Evolutionary conservation across 345 rosid genomes (phyloP).

Genomic region (Lenwebbia sp.): DNA sequence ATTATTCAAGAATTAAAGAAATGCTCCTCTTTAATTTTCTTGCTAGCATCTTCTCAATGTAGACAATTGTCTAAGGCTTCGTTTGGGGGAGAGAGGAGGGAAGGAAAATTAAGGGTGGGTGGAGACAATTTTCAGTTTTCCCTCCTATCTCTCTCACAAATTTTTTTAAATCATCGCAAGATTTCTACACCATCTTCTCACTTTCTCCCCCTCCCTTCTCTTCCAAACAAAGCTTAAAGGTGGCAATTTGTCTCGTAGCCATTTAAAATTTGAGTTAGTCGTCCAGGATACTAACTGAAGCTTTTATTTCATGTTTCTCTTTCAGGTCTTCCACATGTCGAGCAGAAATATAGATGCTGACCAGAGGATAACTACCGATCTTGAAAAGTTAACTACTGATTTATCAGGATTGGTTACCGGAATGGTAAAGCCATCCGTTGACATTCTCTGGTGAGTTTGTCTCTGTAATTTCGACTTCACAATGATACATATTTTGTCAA

Average conservation of each 20-base stretch:
- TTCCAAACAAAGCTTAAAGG: background rate
- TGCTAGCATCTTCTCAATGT: background rate
- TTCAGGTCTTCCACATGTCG: slow-evolving; percentile 84
- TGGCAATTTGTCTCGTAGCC: background rate
- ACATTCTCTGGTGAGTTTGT: slow-evolving; percentile 77
- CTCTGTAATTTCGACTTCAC: background rate
- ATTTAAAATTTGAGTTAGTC: background rate
- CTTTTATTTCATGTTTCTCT: background rate
- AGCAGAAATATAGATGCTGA: slow-evolving; percentile 87
- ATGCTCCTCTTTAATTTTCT: background rate
- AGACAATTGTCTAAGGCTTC: background rate
- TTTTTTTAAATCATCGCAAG: background rate
- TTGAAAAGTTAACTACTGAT: slow-evolving; percentile 76
- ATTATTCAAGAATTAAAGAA: background rate
- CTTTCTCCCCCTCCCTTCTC: background rate
- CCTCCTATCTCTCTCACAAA: background rate
- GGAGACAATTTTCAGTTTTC: background rate
- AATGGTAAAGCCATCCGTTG: slow-evolving; percentile 97
- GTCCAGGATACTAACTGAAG: background rate
- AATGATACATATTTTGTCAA: background rate
- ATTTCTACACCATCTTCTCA: background rate
- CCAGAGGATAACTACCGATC: slow-evolving; percentile 92
- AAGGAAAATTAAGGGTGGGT: background rate
- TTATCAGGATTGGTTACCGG: slow-evolving; percentile 92
- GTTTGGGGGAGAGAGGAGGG: background rate